These are phyloP conservation scores for Acrasis kona DNA, from an alignment of 78 protist species.

Conservation along the genomic window DNA sequence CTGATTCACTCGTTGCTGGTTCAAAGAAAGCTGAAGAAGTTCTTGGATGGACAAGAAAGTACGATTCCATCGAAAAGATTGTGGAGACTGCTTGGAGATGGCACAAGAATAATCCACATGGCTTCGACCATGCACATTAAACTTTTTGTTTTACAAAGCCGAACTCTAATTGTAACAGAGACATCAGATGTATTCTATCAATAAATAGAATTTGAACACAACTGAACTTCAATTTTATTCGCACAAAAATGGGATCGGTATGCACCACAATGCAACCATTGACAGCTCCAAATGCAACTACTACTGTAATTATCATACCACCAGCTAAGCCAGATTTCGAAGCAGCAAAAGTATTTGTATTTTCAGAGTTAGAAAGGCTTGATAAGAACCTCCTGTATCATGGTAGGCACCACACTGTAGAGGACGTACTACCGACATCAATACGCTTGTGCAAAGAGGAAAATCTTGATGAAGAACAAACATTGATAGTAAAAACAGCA, in stretches of 20 bases:
- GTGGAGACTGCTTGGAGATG: conserved; percentile 14
- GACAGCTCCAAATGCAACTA: no score
- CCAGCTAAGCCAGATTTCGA: not conserved
- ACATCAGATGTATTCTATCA: no score
- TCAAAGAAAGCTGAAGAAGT: conserved; percentile 3
- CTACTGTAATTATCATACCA: no score
- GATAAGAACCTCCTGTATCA: not conserved
- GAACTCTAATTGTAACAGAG: no score
- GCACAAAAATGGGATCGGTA: no score
- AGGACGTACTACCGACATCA: conserved; percentile 1
- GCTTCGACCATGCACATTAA: not conserved
- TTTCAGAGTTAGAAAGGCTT: not conserved
- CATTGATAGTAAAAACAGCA: not conserved
- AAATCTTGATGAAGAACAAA: not conserved
- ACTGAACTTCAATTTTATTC: no score
- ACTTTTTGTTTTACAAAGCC: no score
- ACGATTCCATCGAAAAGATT: conserved; percentile 17
- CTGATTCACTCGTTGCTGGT: not conserved
- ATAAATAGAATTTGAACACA: no score
- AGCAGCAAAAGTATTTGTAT: not conserved
- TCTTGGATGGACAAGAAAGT: conserved; percentile 5
- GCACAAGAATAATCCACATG: not conserved
- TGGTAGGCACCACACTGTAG: not conserved
- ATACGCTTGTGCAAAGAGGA: not conserved
- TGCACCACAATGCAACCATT: no score